These are phyloP conservation scores for Botryotinia convoluta DNA, from an alignment of 2,329 filamentous ascomycete species.

Conservation along the genomic window DNA sequence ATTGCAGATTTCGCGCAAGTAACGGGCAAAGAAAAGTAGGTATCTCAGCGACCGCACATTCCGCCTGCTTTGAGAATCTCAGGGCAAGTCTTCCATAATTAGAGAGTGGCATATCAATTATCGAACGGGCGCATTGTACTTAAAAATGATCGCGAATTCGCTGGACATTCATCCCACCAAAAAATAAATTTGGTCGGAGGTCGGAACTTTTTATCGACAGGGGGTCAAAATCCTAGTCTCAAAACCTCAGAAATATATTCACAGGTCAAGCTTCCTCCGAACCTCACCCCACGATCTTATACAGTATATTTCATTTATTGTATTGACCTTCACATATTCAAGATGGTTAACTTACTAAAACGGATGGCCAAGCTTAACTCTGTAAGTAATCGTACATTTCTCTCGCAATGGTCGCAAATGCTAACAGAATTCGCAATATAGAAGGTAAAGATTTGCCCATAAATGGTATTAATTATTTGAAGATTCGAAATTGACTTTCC, in stretches of 20 bases:
- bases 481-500: slow-evolving; percentile 27
- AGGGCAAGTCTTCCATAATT: slow-evolving; percentile 15
- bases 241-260: slow-evolving; percentile 22
- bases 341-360: slow-evolving; percentile 58
- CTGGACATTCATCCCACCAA: not conserved
- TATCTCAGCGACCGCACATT: slow-evolving; percentile 39
- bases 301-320: not conserved
- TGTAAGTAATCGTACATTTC: slow-evolving; percentile 50
- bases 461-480: not conserved
- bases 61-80: slow-evolving; percentile 24
- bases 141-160: not conserved
- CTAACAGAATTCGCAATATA: slow-evolving; percentile 33
- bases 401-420: slow-evolving; percentile 6
- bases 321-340: slow-evolving; percentile 25
- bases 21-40: slow-evolving; percentile 51
- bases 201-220: slow-evolving; percentile 15
- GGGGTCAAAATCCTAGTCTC: slow-evolving; percentile 18
- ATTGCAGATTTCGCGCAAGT: slow-evolving; percentile 9
- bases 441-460: slow-evolving; percentile 43
- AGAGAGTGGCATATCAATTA: slow-evolving; percentile 16
- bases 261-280: slow-evolving; percentile 5
- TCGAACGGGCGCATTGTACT: not conserved
- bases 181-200: slow-evolving; percentile 20
- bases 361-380: slow-evolving; percentile 72
- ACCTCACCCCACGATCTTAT: slow-evolving; percentile 16